Percentiles rank a stretch among this genome's conserved stretches.
These are phyloP conservation scores for Melanogaster broomeanus DNA, from an alignment of 768 basidiomycete genomes.

Conservation along the genomic window DNA sequence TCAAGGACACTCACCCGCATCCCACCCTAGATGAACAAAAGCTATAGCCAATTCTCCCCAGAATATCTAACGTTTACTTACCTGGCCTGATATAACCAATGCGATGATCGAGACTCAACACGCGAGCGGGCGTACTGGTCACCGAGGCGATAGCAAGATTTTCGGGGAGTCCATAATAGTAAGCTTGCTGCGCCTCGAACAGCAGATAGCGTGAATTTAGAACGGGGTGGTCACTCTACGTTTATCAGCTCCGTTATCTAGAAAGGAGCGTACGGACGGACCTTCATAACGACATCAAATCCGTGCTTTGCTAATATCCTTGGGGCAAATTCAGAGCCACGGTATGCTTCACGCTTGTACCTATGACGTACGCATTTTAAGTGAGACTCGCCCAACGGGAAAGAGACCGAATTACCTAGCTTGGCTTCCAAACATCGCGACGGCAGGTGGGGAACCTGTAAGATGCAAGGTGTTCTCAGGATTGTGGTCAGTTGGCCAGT, in stretches of 20 bases:
- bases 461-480: conserved; percentile 2
- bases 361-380: conserved; percentile 23
- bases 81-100: conserved; percentile 58
- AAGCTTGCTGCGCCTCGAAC: conserved; percentile 58
- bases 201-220: conserved; percentile 50
- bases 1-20: conserved; percentile 48
- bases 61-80: conserved; percentile 15
- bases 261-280: conserved; percentile 27
- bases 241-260: conserved; percentile 11
- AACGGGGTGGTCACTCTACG: conserved; percentile 47
- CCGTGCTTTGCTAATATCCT: conserved; percentile 53
- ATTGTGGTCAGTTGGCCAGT: not conserved
- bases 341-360: conserved; percentile 56
- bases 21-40: conserved; percentile 46
- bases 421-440: conserved; percentile 77
- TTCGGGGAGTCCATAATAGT: conserved; percentile 62
- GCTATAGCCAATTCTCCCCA: not conserved
- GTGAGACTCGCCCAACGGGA: not conserved
- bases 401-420: conserved; percentile 25
- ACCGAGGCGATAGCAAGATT: conserved; percentile 65
- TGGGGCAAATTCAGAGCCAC: conserved; percentile 59
- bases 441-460: conserved; percentile 54
- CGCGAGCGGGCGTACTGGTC: conserved; percentile 63
- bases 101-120: conserved; percentile 72
- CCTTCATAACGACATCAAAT: conserved; percentile 59